Conservation (phyloP, 208 protist species). For the Leishmania mexicana region DNA sequence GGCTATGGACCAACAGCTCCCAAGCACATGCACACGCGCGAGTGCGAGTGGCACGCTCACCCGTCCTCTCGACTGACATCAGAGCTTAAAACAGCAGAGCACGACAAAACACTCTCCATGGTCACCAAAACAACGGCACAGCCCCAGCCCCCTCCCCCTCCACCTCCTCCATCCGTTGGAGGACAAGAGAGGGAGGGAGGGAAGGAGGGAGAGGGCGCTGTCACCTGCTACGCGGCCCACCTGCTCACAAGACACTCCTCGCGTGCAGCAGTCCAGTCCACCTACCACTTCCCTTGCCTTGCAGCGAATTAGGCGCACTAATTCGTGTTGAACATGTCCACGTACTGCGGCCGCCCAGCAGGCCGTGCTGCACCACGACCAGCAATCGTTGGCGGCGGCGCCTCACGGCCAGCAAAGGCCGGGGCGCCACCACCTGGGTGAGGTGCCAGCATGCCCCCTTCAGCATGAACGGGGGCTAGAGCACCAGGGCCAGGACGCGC, state of each 20-base stretch:
- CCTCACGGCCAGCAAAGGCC: slow-evolving; percentile 2
- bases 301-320: neutral
- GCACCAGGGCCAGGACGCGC: slow-evolving; percentile 2
- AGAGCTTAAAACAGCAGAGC: neutral
- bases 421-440: neutral
- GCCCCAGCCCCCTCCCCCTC: no score
- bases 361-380: slow-evolving; percentile 21
- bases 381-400: slow-evolving; percentile 28
- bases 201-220: no score
- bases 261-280: neutral
- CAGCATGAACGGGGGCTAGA: neutral
- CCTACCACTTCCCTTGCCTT: neutral
- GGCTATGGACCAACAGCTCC: neutral
- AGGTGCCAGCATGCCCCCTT: slow-evolving; percentile 6
- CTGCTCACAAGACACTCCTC: neutral
- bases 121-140: neutral
- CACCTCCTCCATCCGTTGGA: neutral
- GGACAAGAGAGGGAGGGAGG: neutral
- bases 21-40: neutral
- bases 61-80: neutral
- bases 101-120: no score
- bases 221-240: neutral
- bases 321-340: slow-evolving; percentile 79
- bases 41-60: neutral
- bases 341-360: slow-evolving; percentile 59